Evolutionary conservation across 2,329 filamentous ascomycete species (phyloP).

Genomic region (Colletotrichum navitas): DNA sequence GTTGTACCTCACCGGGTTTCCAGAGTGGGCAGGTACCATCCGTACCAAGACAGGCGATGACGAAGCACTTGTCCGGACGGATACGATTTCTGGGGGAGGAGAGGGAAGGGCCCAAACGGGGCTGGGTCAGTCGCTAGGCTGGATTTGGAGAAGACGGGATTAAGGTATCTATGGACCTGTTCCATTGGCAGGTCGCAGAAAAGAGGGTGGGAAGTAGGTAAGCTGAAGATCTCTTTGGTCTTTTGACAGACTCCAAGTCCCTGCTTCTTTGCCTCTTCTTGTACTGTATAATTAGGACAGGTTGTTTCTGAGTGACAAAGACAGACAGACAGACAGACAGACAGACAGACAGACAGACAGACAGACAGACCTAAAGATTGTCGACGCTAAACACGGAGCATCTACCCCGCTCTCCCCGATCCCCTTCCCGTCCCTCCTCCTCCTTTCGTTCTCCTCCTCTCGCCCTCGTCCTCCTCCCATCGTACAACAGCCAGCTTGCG

Average conservation of each 20-base stretch:
- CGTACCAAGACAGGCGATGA: constrained; percentile 34
- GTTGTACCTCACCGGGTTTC: constrained; percentile 28
- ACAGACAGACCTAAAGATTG: neutral
- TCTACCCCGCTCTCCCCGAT: constrained; percentile 23
- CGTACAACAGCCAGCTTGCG: too few relatives aligned
- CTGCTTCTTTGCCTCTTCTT: too few relatives aligned
- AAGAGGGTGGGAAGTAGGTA: neutral
- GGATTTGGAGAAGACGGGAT: constrained; percentile 19
- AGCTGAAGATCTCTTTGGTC: neutral
- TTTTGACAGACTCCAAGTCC: neutral
- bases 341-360: too few relatives aligned
- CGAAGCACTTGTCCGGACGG: constrained; percentile 3
- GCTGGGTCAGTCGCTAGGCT: constrained; percentile 23
- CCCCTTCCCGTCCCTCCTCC: neutral
- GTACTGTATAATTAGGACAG: neutral
- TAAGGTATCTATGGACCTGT: constrained; percentile 25
- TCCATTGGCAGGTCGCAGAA: neutral
- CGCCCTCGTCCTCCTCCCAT: too few relatives aligned
- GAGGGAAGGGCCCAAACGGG: neutral
- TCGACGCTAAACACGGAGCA: constrained; percentile 28
- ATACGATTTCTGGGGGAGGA: too few relatives aligned
- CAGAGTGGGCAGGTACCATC: constrained; percentile 31
- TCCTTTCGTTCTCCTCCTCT: neutral
- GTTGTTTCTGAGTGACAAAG: neutral
- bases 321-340: too few relatives aligned